Percentiles rank a stretch among this genome's conserved stretches.
phyloP scores from a whole-genome alignment of 176 grass and related monocot species.

The Calamus simplicifolius region DNA sequence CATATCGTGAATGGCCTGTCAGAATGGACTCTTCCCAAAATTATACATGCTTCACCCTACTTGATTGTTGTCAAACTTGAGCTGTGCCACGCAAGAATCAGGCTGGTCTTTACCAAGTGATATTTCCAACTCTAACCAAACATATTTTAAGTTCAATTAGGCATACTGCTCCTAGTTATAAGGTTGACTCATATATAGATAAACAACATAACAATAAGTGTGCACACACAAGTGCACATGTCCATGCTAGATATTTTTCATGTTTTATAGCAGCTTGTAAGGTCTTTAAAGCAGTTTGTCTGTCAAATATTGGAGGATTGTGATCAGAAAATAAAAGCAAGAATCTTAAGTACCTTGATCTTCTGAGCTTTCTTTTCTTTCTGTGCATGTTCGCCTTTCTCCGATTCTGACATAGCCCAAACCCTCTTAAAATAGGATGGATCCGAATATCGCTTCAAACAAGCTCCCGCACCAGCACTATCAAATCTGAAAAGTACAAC shows the following conservation, averaged over 20 bases:
- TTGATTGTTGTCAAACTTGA: too few species aligned
- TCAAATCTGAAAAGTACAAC: slow-evolving; percentile 59
- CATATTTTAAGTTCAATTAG: too few species aligned
- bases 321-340: slow-evolving; percentile 1
- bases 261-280: background rate
- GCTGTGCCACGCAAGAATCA: too few species aligned
- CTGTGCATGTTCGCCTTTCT: slow-evolving; percentile 37
- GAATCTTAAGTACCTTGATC: slow-evolving; percentile 45
- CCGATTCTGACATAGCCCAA: slow-evolving; percentile 58
- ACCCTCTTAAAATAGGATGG: slow-evolving; percentile 94
- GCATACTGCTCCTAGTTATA: too few species aligned
- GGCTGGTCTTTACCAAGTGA: too few species aligned
- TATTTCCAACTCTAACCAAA: too few species aligned
- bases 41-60: too few species aligned
- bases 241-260: background rate
- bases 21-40: too few species aligned
- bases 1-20: too few species aligned
- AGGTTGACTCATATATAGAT: too few species aligned
- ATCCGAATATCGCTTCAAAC: slow-evolving; percentile 97
- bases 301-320: background rate
- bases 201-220: too few species aligned
- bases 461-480: slow-evolving; percentile 75
- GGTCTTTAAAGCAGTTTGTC: background rate
- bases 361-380: slow-evolving; percentile 74
- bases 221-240: background rate